Evolutionary conservation across 2,329 filamentous ascomycete genomes (phyloP).

Genomic region (Teratosphaeria gauchensis): DNA sequence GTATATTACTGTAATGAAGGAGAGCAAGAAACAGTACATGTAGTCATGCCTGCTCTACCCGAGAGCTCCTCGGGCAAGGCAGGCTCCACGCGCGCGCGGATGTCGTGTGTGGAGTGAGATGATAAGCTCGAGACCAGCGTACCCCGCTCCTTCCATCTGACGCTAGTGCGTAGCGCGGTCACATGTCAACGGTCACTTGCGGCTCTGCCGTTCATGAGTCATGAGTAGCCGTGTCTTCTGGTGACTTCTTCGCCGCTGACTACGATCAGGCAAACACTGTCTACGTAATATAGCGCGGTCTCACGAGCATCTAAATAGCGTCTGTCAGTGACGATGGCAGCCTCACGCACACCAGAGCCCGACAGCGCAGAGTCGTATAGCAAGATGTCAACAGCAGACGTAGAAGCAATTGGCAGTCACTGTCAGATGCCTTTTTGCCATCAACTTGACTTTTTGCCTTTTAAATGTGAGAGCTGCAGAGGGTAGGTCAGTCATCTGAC

Average conservation of each 20-base stretch:
- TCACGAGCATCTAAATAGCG: neutral
- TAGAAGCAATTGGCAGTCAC: constrained; percentile 77
- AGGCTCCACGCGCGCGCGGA: neutral
- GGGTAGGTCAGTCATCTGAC: constrained; percentile 28
- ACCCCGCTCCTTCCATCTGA: neutral
- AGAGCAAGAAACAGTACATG: neutral
- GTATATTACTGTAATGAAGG: neutral
- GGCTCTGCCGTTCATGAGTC: neutral
- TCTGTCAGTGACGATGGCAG: neutral
- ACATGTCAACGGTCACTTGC: neutral
- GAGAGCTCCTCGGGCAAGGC: neutral
- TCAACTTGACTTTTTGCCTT: constrained; percentile 92
- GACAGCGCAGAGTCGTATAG: constrained; percentile 44
- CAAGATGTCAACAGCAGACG: constrained; percentile 67
- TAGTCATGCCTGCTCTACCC: neutral
- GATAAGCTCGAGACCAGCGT: neutral
- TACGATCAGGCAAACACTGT: neutral
- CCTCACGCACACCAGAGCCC: constrained; percentile 2
- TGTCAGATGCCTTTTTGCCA: constrained; percentile 89
- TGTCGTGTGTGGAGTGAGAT: neutral
- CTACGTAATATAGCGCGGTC: neutral
- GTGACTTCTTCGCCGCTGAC: constrained; percentile 3
- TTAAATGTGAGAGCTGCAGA: constrained; percentile 81
- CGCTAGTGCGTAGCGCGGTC: neutral
- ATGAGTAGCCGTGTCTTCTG: neutral